A percentile compares a stretch with the other conserved stretches of the same genome.
Evolutionary conservation across 2,329 filamentous ascomycete species (phyloP).

Genomic region (Claviceps spartinae): DNA sequence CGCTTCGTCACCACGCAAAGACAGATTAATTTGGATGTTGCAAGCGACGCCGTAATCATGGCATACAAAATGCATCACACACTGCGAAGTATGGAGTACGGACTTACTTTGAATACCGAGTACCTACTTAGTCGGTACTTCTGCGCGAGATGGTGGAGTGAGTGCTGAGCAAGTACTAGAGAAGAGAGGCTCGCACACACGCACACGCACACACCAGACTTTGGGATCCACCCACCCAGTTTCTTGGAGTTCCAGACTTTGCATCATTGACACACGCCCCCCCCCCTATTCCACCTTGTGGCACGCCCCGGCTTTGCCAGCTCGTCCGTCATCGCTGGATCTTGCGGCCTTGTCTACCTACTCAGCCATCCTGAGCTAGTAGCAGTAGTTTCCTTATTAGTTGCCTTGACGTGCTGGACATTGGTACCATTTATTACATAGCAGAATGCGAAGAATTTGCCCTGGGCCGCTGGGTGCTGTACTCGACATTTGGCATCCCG

Average conservation of each 20-base stretch:
- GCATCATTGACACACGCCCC: not conserved
- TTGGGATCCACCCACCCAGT: slow-evolving; percentile 1
- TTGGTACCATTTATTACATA: not conserved
- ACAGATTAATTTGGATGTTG: not conserved
- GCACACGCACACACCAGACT: not conserved
- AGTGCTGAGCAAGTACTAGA: not conserved
- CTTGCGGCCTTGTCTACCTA: slow-evolving; percentile 6
- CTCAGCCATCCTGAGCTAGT: slow-evolving; percentile 27
- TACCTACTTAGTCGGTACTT: not conserved
- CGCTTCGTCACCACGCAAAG: not conserved
- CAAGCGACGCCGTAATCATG: slow-evolving; percentile 1
- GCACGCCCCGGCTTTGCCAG: slow-evolving; percentile 2
- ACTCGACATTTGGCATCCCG: slow-evolving; percentile 16
- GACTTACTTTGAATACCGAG: not conserved
- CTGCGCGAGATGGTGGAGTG: not conserved
- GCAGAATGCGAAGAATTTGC: not conserved
- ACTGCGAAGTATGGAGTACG: not conserved
- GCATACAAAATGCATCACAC: not conserved
- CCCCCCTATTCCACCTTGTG: slow-evolving; percentile 1
- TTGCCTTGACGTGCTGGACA: slow-evolving; percentile 5
- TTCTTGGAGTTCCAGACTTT: not conserved
- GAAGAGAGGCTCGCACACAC: not conserved
- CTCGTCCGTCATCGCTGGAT: slow-evolving; percentile 10
- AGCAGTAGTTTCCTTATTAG: slow-evolving; percentile 8
- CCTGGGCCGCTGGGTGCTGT: not conserved